Base-by-base conservation (phyloP, 345 rosid genomes). In the Schrenkiella parvula region DNA sequence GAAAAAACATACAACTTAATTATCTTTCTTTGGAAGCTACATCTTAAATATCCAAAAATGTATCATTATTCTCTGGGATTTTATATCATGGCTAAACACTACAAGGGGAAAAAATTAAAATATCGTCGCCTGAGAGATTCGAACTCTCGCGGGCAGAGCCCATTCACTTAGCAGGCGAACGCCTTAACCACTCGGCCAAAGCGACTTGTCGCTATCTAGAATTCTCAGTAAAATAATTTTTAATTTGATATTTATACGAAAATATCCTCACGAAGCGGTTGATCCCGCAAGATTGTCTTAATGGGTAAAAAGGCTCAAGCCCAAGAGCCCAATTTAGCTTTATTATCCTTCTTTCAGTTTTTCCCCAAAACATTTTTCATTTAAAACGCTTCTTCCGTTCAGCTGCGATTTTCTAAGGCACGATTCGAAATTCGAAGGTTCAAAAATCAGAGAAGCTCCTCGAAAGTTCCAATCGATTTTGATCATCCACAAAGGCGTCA, bases 91-190 rank as follows among this genome's bases (percentile, higher is more conserved):
- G n/a, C n/a, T n/a, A n/a, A n/a, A n/a, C n/a, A n/a, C n/a, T n/a
- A n/a, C n/a, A n/a, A n/a, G n/a, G n/a, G n/a, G n/a, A n/a, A n/a
- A n/a, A n/a, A n/a, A n/a, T n/a, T n/a, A n/a, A n/a, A n/a, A n/a
- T n/a, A n/a, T 14, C 89, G 84, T 82, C 89, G 89, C 86, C 91
- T 83, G 86, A 84, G 87, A 84, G 86, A 83, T 83, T 87, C 89
- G 87, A 87, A 80, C 87, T 83, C 91, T 83, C 87, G 89, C 87
- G 86, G 89, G 89, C 52, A 77, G 32, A 83, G 59, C 88, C 89
- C 87, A 84, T 83, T 84, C 80, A 84, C 90, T 80, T 84, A 80
- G 86, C 86, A 82, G 86, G 88, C 83, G 80, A 81, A 82, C 82
- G 84, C 86, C 85, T 81, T 84, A 84, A 83, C 87, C 85, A 79